Base-by-base conservation (phyloP, 495 filamentous ascomycete genomes). In the Hyaloscypha hepaticicola region DNA sequence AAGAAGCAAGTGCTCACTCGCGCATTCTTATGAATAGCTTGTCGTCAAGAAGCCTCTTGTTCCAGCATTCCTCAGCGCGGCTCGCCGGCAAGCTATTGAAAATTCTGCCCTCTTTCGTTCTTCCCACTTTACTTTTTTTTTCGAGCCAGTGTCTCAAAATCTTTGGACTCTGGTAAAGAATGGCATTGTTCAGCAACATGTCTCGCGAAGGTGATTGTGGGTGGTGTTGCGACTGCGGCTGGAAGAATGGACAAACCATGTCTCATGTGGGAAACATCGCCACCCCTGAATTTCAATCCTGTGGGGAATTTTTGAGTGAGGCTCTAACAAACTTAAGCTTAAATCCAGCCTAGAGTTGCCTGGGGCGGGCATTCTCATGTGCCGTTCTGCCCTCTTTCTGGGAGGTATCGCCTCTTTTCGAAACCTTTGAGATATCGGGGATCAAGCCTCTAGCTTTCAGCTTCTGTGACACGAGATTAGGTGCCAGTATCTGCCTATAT, bases 1-100 rank as follows among this genome's bases (percentile, higher is more conserved):
- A 29, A 21, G 51, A 24, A 16, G 26, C n/a, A 58, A 41, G 22
- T 41, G 1, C 22, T 24, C 28, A 0, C 22, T 24, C 28, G 29
- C 19, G 28, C 55, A 38, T 58, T 58, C 50, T 53, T 28, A n/a
- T 25, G 33, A 38, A 26, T 58, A 29, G 55, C 55, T 58, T 58
- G 11, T 45, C 6, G 3, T 45, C 38, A 45, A 9, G 16, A 45
- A 33, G 6, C 31, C 31, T 1, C 31, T 16, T 16, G 19, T 4
- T 45, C 38, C 38, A 45, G n/a, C 38, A 45, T 45, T 45, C 38
- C 19, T 45, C 38, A 45, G 38, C 38, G 6, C 16, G 38, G 38
- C 38, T 45, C 11, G 19, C 31, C 31, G 7, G 31, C 31, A 0
- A 33, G 31, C 38, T 45, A 45, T 45, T 16, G 38, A 45, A 45